Evolutionary conservation across 2,329 filamentous ascomycete species (phyloP).

Genomic region (Ophiostoma perfectum): DNA sequence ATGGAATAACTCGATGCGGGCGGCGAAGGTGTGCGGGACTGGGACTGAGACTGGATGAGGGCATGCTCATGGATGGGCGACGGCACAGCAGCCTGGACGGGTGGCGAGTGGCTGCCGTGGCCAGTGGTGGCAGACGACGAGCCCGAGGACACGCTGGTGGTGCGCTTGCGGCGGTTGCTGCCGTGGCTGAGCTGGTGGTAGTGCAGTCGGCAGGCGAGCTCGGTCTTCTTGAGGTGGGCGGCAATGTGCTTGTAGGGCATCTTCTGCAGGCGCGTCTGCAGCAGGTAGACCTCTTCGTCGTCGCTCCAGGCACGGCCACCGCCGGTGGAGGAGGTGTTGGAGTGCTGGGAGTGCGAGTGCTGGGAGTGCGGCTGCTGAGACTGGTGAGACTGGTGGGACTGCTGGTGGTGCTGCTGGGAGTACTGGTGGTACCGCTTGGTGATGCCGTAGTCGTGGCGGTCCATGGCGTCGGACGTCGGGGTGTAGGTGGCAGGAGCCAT

Average conservation of each 20-base stretch:
- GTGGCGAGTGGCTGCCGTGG: conserved; percentile 44
- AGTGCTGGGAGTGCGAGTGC: background rate
- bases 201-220: conserved; percentile 79
- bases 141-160: conserved; percentile 62
- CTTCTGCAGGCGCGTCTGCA: conserved; percentile 78
- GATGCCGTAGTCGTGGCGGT: conserved; percentile 55
- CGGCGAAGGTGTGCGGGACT: conserved; percentile 6
- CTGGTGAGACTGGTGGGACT: background rate
- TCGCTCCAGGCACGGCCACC: conserved; percentile 80
- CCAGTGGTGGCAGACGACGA: conserved; percentile 39
- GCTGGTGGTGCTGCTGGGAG: background rate
- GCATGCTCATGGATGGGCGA: conserved; percentile 48
- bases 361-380: background rate
- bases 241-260: conserved; percentile 91
- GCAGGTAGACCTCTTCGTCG: conserved; percentile 80
- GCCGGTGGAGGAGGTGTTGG: conserved; percentile 55
- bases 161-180: conserved; percentile 72
- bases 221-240: conserved; percentile 77
- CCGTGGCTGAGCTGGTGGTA: conserved; percentile 82
- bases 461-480: conserved; percentile 49
- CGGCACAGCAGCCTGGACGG: conserved; percentile 43
- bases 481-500: conserved; percentile 44
- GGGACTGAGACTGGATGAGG: background rate
- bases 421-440: conserved; percentile 53
- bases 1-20: conserved; percentile 11